Conservation (phyloP, 768 basidiomycete genomes). For the Dendrothele bispora region DNA sequence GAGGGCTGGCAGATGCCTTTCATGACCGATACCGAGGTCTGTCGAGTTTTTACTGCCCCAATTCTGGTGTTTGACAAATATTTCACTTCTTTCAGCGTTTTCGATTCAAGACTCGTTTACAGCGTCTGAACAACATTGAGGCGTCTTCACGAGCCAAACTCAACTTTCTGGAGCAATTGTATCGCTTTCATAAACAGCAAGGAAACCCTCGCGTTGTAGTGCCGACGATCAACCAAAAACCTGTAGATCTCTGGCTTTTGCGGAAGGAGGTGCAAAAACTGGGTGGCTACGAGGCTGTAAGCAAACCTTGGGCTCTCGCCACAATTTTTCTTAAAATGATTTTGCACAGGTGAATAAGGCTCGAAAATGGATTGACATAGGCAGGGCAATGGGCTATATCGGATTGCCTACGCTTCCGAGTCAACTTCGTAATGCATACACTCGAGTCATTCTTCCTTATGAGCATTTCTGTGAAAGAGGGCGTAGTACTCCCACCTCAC, state of each 20-base stretch:
- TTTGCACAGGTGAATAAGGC: slow-evolving; percentile 68
- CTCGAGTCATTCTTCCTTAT: slow-evolving; percentile 91
- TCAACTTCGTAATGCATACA: slow-evolving; percentile 88
- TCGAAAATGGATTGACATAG: slow-evolving; percentile 89
- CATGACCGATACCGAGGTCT: slow-evolving; percentile 89
- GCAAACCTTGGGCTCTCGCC: slow-evolving; percentile 28
- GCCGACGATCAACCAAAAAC: slow-evolving; percentile 90
- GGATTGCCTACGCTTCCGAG: slow-evolving; percentile 81
- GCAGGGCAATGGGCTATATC: slow-evolving; percentile 78
- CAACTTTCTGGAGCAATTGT: slow-evolving; percentile 96
- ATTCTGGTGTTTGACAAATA: slow-evolving; percentile 39
- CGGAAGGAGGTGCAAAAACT: slow-evolving; percentile 88
- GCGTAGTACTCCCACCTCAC: slow-evolving; percentile 53
- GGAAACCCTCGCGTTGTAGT: slow-evolving; percentile 89
- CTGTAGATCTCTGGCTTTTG: slow-evolving; percentile 91
- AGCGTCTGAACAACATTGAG: slow-evolving; percentile 94
- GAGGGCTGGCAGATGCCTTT: slow-evolving; percentile 95
- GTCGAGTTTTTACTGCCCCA: slow-evolving; percentile 32
- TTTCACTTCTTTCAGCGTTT: slow-evolving; percentile 56
- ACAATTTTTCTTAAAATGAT: slow-evolving; percentile 10
- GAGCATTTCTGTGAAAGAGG: slow-evolving; percentile 85
- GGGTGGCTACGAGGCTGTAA: slow-evolving; percentile 86
- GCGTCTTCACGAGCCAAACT: slow-evolving; percentile 95
- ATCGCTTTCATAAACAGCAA: slow-evolving; percentile 95
- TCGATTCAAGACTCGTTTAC: slow-evolving; percentile 93